phyloP scores from a whole-genome alignment of 257 asterid species.

The Pogostemon cablin region DNA sequence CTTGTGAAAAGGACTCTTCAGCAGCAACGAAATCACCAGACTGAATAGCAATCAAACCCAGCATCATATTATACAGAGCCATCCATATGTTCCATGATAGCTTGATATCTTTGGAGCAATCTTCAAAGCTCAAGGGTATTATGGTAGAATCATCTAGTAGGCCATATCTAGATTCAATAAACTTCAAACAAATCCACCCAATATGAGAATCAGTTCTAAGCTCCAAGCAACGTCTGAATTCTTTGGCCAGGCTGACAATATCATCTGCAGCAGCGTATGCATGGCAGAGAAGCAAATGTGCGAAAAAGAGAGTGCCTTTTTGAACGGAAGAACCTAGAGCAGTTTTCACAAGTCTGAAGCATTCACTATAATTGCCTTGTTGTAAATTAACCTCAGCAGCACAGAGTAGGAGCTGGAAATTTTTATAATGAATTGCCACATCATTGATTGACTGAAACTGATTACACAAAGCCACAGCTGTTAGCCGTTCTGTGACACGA shows the following conservation, averaged over 20 bases:
- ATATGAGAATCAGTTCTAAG: slow-evolving; percentile 69
- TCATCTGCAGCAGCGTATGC: slow-evolving; percentile 72
- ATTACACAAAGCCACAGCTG: slow-evolving; percentile 59
- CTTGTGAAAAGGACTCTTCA: slow-evolving; percentile 69
- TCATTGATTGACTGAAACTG: slow-evolving; percentile 40
- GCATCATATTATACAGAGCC: slow-evolving; percentile 69
- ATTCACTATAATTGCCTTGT: slow-evolving; percentile 57
- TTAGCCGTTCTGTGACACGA: slow-evolving; percentile 59
- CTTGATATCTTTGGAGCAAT: slow-evolving; percentile 67
- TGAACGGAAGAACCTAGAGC: slow-evolving; percentile 63
- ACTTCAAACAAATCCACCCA: slow-evolving; percentile 87
- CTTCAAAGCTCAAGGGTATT: slow-evolving; percentile 56
- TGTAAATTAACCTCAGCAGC: slow-evolving; percentile 88
- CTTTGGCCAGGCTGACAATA: slow-evolving; percentile 46
- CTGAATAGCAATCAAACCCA: slow-evolving; percentile 76
- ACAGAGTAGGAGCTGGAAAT: slow-evolving; percentile 80
- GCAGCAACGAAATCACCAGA: slow-evolving; percentile 64
- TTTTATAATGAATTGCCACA: slow-evolving; percentile 46
- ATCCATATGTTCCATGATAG: slow-evolving; percentile 69
- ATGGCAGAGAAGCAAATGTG: slow-evolving; percentile 86
- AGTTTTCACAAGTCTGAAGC: slow-evolving; percentile 57
- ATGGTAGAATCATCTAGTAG: slow-evolving; percentile 53
- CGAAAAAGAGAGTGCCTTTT: slow-evolving; percentile 62
- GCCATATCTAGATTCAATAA: slow-evolving; percentile 65
- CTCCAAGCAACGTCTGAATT: slow-evolving; percentile 74